Conservation (phyloP, 306 rosid genomes). For the Lathyrus aphaca region DNA sequence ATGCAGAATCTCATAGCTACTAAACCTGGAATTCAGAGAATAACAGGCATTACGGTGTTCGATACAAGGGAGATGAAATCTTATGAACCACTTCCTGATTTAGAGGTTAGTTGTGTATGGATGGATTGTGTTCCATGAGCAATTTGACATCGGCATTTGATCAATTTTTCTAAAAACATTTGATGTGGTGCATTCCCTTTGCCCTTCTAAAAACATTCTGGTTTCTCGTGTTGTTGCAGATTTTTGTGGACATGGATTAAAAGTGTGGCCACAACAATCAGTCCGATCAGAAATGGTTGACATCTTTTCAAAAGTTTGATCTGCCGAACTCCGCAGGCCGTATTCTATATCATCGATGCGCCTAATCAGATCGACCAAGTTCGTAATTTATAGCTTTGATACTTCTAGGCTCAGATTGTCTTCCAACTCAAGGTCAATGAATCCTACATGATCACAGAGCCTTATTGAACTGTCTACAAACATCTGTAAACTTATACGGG, state of each 20-base stretch:
- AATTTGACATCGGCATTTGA: slow-evolving; percentile 3
- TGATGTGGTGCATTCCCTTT: slow-evolving; percentile 16
- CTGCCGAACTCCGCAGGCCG: slow-evolving; percentile 11
- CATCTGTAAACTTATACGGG: slow-evolving; percentile 36
- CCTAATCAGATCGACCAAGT: slow-evolving; percentile 33
- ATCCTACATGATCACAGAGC: slow-evolving; percentile 29
- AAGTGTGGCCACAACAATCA: slow-evolving; percentile 29
- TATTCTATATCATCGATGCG: slow-evolving; percentile 28
- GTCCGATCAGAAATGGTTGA: slow-evolving; percentile 26
- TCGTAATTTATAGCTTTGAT: slow-evolving; percentile 17
- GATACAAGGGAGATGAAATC: slow-evolving; percentile 74
- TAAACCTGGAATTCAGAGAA: slow-evolving; percentile 91
- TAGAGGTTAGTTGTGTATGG: slow-evolving; percentile 65
- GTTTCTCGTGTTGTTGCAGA: slow-evolving; percentile 59
- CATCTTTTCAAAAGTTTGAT: slow-evolving; percentile 34
- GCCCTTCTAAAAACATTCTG: slow-evolving; percentile 30
- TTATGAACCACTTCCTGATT: slow-evolving; percentile 79
- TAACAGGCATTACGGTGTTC: slow-evolving; percentile 74
- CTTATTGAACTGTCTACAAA: slow-evolving; percentile 25
- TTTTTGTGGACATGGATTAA: slow-evolving; percentile 73
- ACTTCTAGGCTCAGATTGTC: slow-evolving; percentile 38
- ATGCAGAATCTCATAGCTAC: slow-evolving; percentile 89
- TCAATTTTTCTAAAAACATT: slow-evolving; percentile 1
- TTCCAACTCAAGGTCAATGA: slow-evolving; percentile 25
- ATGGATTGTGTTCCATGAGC: slow-evolving; percentile 22